Evolutionary conservation across 352 stramenopile genomes (phyloP).

Genomic region (Phytophthora colocasiae): DNA sequence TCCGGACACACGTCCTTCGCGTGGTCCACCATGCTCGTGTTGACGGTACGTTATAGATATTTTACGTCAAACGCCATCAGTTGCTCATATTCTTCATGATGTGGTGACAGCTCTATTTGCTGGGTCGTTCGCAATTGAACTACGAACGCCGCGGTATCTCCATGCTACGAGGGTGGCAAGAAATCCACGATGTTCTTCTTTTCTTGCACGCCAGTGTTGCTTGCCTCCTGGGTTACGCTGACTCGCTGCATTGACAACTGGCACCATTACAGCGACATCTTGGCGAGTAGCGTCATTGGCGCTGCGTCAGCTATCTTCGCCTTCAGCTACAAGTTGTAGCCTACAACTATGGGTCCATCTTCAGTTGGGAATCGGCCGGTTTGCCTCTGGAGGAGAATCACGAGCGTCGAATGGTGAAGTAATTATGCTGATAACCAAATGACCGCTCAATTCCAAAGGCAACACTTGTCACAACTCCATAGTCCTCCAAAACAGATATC

Average conservation of each 20-base stretch:
- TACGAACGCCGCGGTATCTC: constrained; percentile 57
- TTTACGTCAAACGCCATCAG: too few relatives aligned
- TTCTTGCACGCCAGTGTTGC: constrained; percentile 61
- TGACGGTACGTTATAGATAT: constrained; percentile 52
- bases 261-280: constrained; percentile 86
- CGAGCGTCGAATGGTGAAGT: constrained; percentile 49
- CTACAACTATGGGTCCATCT: constrained; percentile 79
- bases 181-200: constrained; percentile 77
- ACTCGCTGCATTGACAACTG: constrained; percentile 87
- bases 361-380: constrained; percentile 63
- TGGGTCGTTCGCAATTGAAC: constrained; percentile 78
- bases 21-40: constrained; percentile 78
- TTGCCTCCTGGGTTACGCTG: constrained; percentile 75
- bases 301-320: constrained; percentile 47
- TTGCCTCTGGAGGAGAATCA: constrained; percentile 64
- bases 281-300: constrained; percentile 69
- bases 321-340: too few relatives aligned
- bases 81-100: too few relatives aligned
- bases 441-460: constrained; percentile 31
- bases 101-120: constrained; percentile 57
- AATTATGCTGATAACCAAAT: not conserved
- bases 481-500: too few relatives aligned
- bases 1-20: constrained; percentile 82
- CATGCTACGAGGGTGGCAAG: constrained; percentile 52
- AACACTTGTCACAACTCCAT: constrained; percentile 40